Base-by-base conservation (phyloP, 2,329 filamentous ascomycete genomes). In the Corynespora cassiicola region DNA sequence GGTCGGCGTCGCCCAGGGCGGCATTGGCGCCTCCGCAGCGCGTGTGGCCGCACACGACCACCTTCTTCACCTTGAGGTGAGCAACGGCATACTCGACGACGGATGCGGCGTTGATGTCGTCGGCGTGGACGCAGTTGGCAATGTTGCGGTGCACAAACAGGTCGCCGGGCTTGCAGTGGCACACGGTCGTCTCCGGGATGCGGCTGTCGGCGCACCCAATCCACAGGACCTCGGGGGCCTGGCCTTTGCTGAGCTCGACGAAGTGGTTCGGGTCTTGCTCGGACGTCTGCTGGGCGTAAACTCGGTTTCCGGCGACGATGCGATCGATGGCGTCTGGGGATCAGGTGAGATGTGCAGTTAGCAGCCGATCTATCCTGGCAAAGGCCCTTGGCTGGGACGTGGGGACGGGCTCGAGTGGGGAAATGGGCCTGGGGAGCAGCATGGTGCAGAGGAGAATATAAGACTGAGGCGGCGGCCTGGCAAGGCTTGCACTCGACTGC, bases 91-190 rank as follows among this genome's bases (percentile, higher is more conserved):
- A 95, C 63, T 92, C 85, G 62, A 95, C 85, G 29, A 92, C 88
- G 38, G 83, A 81, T 8, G 82, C 78, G 21, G 84, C 84, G 72
- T 82, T 88, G 66, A 92, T 80, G 66, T 95, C 90, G 56, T 82
- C 84, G 14, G 84, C 75, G 40, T 84, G 82, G 48, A 95, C 73
- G 60, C 92, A 82, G 74, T 95, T 95, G 69, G 88, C 89, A 66
- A 95, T 91, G 75, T 95, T 95, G 65, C 90, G 87, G 75, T 95
- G 89, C 35, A 90, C 86, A 67, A 95, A 95, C 53, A 95, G 84
- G 57, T 95, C 88, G 42, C 90, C 89, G 3, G 89, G 88, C 59
- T 88, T 79, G 42, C 90, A 78, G 58, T 86, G 85, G 18, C 91
- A 79, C 59, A 95, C 79, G 31, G 85, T 90, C 5, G 88, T 92